Percentiles rank a stretch among this genome's conserved stretches.
phyloP scores from a whole-genome alignment of 2,329 filamentous ascomycete genomes.

The Cercospora sp. region DNA sequence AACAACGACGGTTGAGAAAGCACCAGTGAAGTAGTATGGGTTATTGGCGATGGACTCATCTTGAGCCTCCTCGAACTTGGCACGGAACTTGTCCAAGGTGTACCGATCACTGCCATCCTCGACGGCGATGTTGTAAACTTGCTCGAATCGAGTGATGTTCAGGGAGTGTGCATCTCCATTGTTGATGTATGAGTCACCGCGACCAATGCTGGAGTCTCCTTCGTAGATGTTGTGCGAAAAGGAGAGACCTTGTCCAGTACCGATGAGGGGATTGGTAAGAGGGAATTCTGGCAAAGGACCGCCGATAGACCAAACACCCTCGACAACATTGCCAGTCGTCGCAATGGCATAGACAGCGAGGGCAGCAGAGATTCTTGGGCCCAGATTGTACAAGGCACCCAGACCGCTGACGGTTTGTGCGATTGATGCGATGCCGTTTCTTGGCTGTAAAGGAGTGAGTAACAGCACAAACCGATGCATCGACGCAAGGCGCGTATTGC shows the following conservation, averaged over 20 bases:
- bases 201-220: conserved; percentile 33
- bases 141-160: conserved; percentile 30
- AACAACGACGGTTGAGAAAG: conserved; percentile 33
- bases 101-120: conserved; percentile 25
- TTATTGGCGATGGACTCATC: conserved; percentile 37
- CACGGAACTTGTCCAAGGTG: conserved; percentile 30
- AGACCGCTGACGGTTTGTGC: conserved; percentile 33
- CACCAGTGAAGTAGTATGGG: conserved; percentile 38
- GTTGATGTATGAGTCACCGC: conserved; percentile 32
- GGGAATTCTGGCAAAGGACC: conserved; percentile 29
- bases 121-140: conserved; percentile 31
- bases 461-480: too few species aligned
- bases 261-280: conserved; percentile 23
- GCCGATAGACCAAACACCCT: conserved; percentile 37
- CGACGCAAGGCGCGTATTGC: too few species aligned
- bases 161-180: conserved; percentile 33
- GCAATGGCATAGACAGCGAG: conserved; percentile 39
- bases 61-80: conserved; percentile 22
- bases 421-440: conserved; percentile 37
- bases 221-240: conserved; percentile 41
- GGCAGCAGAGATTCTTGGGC: conserved; percentile 31
- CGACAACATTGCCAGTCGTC: conserved; percentile 33
- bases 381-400: conserved; percentile 25
- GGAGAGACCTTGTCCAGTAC: conserved; percentile 30
- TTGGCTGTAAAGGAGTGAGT: conserved; percentile 10